Evolutionary conservation across 2,329 filamentous ascomycete species (phyloP), one percentile per base, ranked within the genome.

Genomic region (Rutstroemia sydowiana): DNA sequence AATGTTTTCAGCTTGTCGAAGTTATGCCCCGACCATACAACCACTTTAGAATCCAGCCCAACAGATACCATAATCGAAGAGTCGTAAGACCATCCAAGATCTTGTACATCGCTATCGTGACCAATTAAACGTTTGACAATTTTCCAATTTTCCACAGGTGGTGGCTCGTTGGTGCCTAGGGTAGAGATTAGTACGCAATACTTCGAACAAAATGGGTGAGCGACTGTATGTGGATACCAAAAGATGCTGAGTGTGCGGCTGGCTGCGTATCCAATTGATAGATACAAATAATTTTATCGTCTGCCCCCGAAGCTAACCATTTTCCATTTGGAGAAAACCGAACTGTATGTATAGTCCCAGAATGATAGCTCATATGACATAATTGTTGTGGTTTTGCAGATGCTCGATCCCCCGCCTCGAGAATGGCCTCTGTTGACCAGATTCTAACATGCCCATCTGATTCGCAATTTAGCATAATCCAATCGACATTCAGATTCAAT

Each of bases 201-300:
- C 7, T 21, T 48, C 26, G 28, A 14, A 32, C 37, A 37, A 18
- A 28, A 20, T 39, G 59, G 58, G 48, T 45, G 52, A 47, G 48
- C 46, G 52, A 47, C 51, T 48, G 34, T 40, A 39, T 39, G 8
- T 49, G 68, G 75, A 61, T 82, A 81, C 89, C 90, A 68, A 95
- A 95, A 9, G 87, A 85, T 9, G 87, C 80, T 48, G 85, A 78
- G 63, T 87, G 80, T 26, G 87, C 77, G 3, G 91, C 87, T 21
- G 88, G 82, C 65, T 84, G 88, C 13, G 61, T 57, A 70, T 97
- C 90, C 50, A 96, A 79, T 57, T 88, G 85, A 70, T 98, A 98
- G 59, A 98, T 89, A 70, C 93, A 96, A 59, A 98, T 95, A 66
- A 98, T 92, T 75, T 96, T 96, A 73, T 98, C 93, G 71, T 98